These are phyloP conservation scores for Rugiboletus extremiorientalis DNA, from an alignment of 1,284 basidiomycete genomes.

Conservation along the genomic window DNA sequence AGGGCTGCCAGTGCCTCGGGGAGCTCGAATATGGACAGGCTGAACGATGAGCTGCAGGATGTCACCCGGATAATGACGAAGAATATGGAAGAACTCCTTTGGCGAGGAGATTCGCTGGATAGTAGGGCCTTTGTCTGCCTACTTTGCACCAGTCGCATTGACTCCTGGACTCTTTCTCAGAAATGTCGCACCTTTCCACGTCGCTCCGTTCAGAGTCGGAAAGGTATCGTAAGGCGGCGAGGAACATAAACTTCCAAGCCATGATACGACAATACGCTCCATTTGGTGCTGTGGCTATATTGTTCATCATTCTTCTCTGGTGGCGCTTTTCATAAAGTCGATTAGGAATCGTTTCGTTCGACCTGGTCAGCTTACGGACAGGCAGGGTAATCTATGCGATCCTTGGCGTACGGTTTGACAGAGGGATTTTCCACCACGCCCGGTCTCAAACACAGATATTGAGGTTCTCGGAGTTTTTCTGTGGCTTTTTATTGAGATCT, in stretches of 20 bases:
- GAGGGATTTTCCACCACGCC: neutral
- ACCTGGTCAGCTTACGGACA: conserved; percentile 21
- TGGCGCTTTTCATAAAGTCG: conserved; percentile 76
- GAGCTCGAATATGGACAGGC: conserved; percentile 72
- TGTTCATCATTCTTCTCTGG: conserved; percentile 87
- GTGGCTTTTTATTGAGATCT: neutral
- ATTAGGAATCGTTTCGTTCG: conserved; percentile 12
- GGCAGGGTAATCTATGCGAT: conserved; percentile 29
- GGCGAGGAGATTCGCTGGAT: conserved; percentile 96
- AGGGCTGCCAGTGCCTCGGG: conserved; percentile 78
- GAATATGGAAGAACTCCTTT: conserved; percentile 99
- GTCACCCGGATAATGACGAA: conserved; percentile 99
- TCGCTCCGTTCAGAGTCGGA: conserved; percentile 97
- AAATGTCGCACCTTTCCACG: conserved; percentile 97
- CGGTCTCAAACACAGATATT: neutral
- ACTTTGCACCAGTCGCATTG: neutral
- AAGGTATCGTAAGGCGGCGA: conserved; percentile 94
- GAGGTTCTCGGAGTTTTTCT: neutral
- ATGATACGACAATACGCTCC: conserved; percentile 97
- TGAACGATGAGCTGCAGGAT: conserved; percentile 97
- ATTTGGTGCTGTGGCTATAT: conserved; percentile 74
- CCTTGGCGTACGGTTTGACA: conserved; percentile 4
- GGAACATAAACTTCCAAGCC: conserved; percentile 93
- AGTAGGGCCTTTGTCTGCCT: conserved; percentile 49
- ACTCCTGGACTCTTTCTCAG: conserved; percentile 40